phyloP scores from a whole-genome alignment of 495 filamentous ascomycete genomes.

The Immersiella caudata region DNA sequence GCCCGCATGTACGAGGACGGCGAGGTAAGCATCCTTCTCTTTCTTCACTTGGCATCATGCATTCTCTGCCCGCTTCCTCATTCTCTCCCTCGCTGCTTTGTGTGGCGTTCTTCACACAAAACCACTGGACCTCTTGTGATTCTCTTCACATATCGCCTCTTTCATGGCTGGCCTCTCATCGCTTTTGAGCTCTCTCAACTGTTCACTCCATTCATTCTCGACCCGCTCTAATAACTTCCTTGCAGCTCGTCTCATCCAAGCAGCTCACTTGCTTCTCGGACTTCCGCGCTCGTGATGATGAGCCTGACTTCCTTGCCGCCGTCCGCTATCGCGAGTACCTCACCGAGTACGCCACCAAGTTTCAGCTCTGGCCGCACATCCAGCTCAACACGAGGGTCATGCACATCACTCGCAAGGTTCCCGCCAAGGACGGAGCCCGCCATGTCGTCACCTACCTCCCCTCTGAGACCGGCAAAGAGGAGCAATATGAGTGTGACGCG shows the following conservation, averaged over 20 bases:
- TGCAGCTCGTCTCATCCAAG: slow-evolving; percentile 45
- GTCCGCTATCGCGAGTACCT: slow-evolving; percentile 42
- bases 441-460: slow-evolving; percentile 36
- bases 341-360: slow-evolving; percentile 44
- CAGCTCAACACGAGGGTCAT: slow-evolving; percentile 36
- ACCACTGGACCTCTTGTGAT: too few species aligned
- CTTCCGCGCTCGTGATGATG: slow-evolving; percentile 34
- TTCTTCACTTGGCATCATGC: neutral
- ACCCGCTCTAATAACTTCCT: neutral
- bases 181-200: neutral
- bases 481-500: slow-evolving; percentile 42
- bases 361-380: slow-evolving; percentile 45
- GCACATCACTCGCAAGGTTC: slow-evolving; percentile 24
- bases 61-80: neutral
- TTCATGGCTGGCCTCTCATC: too few species aligned
- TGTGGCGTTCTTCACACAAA: too few species aligned
- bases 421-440: slow-evolving; percentile 14
- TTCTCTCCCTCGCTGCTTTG: too few species aligned
- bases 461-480: slow-evolving; percentile 14
- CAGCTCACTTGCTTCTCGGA: slow-evolving; percentile 48
- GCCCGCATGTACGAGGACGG: slow-evolving; percentile 41
- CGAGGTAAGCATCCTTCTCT: slow-evolving; percentile 27
- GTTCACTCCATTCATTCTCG: neutral
- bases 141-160: too few species aligned
- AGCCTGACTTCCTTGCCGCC: slow-evolving; percentile 43